phyloP scores from a whole-genome alignment of 2,329 filamentous ascomycete genomes.

The Diaporthe sp. region DNA sequence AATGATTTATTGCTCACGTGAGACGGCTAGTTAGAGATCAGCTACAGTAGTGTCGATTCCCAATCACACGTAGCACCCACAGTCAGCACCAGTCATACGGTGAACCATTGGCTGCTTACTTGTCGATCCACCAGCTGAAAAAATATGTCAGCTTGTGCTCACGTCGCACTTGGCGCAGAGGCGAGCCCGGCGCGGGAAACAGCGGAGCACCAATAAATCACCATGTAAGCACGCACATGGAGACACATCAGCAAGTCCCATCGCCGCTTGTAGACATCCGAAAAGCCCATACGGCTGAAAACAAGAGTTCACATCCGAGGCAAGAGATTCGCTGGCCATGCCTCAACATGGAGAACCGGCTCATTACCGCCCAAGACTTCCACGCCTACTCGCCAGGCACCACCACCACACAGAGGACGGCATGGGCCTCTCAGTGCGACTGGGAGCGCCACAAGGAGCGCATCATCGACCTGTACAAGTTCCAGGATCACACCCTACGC shows the following conservation, averaged over 20 bases:
- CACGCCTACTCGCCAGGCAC: background rate
- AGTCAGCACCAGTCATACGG: background rate
- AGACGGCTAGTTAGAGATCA: conserved; percentile 1
- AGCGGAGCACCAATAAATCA: conserved; percentile 19
- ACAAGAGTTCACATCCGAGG: background rate
- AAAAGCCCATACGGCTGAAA: conserved; percentile 1
- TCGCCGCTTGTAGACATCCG: background rate
- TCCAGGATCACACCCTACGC: conserved; percentile 39
- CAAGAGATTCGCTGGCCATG: conserved; percentile 11
- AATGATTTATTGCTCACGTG: background rate
- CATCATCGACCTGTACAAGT: conserved; percentile 46
- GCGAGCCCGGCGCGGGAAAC: conserved; percentile 6
- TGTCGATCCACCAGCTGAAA: conserved; percentile 23
- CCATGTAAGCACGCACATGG: conserved; percentile 1
- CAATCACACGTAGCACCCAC: conserved; percentile 1
- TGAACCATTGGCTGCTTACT: background rate
- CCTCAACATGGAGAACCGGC: conserved; percentile 11
- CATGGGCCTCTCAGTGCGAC: conserved; percentile 36
- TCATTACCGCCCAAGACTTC: conserved; percentile 13
- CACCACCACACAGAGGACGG: conserved; percentile 1
- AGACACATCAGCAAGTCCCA: conserved; percentile 14
- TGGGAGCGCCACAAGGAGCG: conserved; percentile 42
- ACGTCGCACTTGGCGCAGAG: conserved; percentile 16
- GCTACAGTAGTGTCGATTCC: conserved; percentile 17
- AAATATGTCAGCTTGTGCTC: conserved; percentile 15